Evolutionary conservation across 2,329 filamentous ascomycete genomes (phyloP).

Genomic region (Xylariaceae sp.): DNA sequence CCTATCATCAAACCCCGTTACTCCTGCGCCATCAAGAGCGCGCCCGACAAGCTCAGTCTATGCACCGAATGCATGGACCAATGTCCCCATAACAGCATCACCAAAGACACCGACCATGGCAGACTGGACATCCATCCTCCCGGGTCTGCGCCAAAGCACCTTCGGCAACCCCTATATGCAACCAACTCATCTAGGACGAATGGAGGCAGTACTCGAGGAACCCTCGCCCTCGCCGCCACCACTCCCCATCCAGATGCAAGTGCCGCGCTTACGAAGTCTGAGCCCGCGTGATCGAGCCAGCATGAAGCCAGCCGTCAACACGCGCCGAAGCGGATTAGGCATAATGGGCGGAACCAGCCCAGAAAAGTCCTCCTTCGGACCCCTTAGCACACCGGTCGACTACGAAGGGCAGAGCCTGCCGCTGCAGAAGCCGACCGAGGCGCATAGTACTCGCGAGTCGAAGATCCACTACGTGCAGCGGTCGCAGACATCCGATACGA

Average conservation of each 20-base stretch:
- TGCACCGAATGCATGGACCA: conserved; percentile 12
- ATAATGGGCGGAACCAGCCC: too few relatives aligned
- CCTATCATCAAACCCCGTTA: background rate
- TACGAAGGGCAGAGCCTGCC: conserved; percentile 12
- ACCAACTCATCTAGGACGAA: background rate
- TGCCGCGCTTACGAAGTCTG: conserved; percentile 17
- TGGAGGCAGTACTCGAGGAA: conserved; percentile 5
- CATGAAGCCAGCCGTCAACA: too few relatives aligned
- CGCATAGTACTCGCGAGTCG: conserved; percentile 3
- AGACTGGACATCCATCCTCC: conserved; percentile 10
- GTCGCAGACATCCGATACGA: background rate
- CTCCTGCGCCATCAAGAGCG: background rate
- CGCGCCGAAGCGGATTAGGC: too few relatives aligned
- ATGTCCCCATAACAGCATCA: conserved; percentile 1
- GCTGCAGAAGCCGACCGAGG: conserved; percentile 10
- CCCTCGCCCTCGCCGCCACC: background rate
- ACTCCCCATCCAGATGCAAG: conserved; percentile 7
- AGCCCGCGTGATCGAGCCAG: conserved; percentile 12
- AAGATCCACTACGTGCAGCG: conserved; percentile 6
- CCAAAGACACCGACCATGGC: conserved; percentile 15
- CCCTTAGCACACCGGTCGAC: background rate
- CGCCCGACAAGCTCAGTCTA: conserved; percentile 6
- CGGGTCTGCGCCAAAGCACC: background rate
- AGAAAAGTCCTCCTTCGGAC: too few relatives aligned
- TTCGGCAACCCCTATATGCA: background rate